Evolutionary conservation across 345 rosid species (phyloP), one percentile per base, ranked within the genome.

Genomic region (Eutrema japonicum): DNA sequence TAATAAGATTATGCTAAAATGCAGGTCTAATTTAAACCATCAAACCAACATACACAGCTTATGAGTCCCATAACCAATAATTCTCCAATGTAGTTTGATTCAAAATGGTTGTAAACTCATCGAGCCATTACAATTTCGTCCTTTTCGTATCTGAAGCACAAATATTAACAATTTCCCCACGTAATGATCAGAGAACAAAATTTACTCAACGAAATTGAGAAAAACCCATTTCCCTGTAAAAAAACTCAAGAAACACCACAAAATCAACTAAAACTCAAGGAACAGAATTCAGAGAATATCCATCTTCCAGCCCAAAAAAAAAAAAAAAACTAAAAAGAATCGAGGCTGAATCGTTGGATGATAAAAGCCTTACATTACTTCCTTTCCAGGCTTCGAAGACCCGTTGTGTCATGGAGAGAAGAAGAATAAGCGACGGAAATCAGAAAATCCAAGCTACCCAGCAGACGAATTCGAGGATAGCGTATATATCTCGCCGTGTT

Each of bases 351-450:
- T 29, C 9, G 46, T 5, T 57, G 8, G 37, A 72, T 32, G 69
- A 11, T 30, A 2, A 7, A 33, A 40, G 52, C 55, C 93, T 85
- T 85, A 92, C 98, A 83, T 89, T 93, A 61, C 87, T 90, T 71
- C 98, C 98, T 89, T 85, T 87, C 98, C 98, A 93, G 57, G 71
- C 88, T 81, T 93, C 85, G 70, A 81, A 90, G 16, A 89, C 93
- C 80, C 98, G 92, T 80, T 87, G 86, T 16, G 85, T 93, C 98
- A 90, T 90, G 14, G 70, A 67, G 64, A 64, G 64, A 64, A 63
- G 16, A 62, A 18, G 37, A 54, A 36, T 0, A 33, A 33, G 37
- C 63, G 46, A 11, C 10, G 5, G 50, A 49, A 48, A 59, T 49
- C 74, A 66, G 62, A 32, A 74, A 54, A 5, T 53, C 18, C 18